phyloP scores from a whole-genome alignment of 176 grass and related monocot species.

The Pontederia paniculata region DNA sequence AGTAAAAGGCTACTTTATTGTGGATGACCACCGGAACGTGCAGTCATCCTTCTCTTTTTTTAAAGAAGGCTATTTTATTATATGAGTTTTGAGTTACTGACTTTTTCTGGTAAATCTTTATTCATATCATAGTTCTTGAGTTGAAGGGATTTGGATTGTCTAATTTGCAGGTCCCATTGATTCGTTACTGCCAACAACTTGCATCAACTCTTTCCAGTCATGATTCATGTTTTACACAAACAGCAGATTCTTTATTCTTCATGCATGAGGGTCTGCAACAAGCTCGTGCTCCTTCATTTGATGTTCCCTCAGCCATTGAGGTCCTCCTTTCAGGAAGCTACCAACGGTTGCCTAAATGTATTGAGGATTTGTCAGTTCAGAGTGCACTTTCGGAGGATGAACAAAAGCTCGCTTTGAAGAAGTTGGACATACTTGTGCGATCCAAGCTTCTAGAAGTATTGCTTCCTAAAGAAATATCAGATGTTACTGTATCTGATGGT shows the following conservation, averaged over 20 bases:
- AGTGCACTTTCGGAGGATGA: slow-evolving; percentile 58
- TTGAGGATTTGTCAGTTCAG: slow-evolving; percentile 73
- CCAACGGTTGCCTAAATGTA: slow-evolving; percentile 65
- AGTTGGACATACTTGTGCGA: slow-evolving; percentile 60
- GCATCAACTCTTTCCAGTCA: slow-evolving; percentile 74
- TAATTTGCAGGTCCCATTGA: slow-evolving; percentile 65
- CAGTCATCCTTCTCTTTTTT: too few relatives aligned
- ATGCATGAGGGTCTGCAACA: slow-evolving; percentile 72
- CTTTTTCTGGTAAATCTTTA: not conserved
- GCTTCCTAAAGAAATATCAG: slow-evolving; percentile 70
- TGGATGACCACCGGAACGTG: too few relatives aligned
- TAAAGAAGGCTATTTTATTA: too few relatives aligned
- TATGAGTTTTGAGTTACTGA: too few relatives aligned
- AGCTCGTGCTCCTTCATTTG: slow-evolving; percentile 79
- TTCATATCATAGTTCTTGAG: not conserved
- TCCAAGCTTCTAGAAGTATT: slow-evolving; percentile 67
- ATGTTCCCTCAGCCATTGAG: slow-evolving; percentile 92
- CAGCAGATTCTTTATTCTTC: slow-evolving; percentile 80
- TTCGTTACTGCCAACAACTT: slow-evolving; percentile 92
- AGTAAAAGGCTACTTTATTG: too few relatives aligned
- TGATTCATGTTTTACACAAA: slow-evolving; percentile 92
- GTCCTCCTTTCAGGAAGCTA: slow-evolving; percentile 73
- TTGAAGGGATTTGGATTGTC: not conserved
- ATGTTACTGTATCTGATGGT: slow-evolving; percentile 59
- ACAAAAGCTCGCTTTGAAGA: slow-evolving; percentile 64